Evolutionary conservation across 1,284 basidiomycete genomes (phyloP).

Genomic region (Fistulinella cinereoalba): DNA sequence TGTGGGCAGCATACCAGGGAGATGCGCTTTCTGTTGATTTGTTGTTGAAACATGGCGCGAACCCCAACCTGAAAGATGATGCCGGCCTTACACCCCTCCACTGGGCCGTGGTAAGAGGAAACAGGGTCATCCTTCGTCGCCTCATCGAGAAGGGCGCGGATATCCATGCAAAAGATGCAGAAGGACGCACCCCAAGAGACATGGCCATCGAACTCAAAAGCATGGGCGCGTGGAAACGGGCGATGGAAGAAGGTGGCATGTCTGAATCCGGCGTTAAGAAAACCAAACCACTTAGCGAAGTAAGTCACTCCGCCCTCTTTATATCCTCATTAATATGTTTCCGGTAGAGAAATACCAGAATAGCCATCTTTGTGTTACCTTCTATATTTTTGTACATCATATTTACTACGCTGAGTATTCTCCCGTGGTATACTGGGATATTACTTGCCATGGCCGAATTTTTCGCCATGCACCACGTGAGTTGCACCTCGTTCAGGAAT

Average conservation of each 20-base stretch:
- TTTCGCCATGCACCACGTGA: constrained; percentile 89
- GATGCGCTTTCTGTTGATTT: constrained; percentile 94
- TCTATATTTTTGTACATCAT: constrained; percentile 77
- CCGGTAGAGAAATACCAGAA: constrained; percentile 69
- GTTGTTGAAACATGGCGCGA: constrained; percentile 86
- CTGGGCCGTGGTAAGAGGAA: constrained; percentile 98
- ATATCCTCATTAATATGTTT: constrained; percentile 1
- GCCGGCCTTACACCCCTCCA: constrained; percentile 88
- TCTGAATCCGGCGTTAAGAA: constrained; percentile 73
- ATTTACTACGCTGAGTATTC: constrained; percentile 76
- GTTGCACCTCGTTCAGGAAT: constrained; percentile 30
- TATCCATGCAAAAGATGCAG: constrained; percentile 76
- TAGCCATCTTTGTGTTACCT: constrained; percentile 81
- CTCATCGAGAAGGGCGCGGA: constrained; percentile 86
- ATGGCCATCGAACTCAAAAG: constrained; percentile 95
- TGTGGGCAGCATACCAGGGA: constrained; percentile 99
- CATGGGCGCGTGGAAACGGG: constrained; percentile 82
- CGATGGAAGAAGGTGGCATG: constrained; percentile 82
- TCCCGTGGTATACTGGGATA: constrained; percentile 89
- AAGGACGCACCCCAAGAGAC: constrained; percentile 87
- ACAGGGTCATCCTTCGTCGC: constrained; percentile 80
- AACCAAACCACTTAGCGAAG: constrained; percentile 68
- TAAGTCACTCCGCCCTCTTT: too few relatives aligned
- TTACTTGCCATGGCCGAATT: constrained; percentile 82
- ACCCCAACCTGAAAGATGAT: constrained; percentile 73